Evolutionary conservation across 176 grass and related monocot species (phyloP).

Genomic region (Oryza coarctata): DNA sequence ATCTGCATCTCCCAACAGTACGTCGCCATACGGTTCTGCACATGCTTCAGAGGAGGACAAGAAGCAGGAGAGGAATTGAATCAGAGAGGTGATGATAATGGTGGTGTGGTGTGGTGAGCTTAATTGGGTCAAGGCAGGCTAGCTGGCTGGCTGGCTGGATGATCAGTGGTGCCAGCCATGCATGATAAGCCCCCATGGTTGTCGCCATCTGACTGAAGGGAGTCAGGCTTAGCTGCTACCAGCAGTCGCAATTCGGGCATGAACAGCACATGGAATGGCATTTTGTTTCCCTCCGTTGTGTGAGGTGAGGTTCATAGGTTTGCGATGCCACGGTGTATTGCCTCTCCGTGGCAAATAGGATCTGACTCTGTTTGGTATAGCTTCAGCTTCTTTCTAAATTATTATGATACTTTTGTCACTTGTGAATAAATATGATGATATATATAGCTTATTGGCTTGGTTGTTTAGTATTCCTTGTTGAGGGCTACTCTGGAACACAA

Average conservation of each 20-base stretch:
- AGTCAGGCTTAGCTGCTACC: not conserved
- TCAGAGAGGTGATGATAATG: not conserved
- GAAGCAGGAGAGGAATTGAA: not conserved
- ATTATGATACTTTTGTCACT: not conserved
- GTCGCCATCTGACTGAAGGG: not conserved
- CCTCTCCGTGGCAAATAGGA: not conserved
- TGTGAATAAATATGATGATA: not conserved
- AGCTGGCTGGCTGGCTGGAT: not conserved
- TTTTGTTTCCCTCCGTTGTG: not conserved
- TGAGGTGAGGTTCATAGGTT: not conserved
- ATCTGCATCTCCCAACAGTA: slow-evolving; percentile 11
- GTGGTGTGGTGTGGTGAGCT: not conserved
- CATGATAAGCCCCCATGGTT: slow-evolving; percentile 3
- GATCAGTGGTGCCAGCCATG: not conserved
- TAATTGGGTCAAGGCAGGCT: not conserved
- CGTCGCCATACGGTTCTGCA: not conserved
- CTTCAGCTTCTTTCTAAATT: too few species aligned
- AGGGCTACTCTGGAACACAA: not conserved
- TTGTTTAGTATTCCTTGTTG: not conserved
- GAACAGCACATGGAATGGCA: not conserved
- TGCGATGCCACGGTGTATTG: not conserved
- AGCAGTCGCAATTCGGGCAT: not conserved
- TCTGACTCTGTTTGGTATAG: too few species aligned
- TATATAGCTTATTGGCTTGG: too few species aligned
- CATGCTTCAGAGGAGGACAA: not conserved